Conservation (phyloP, 208 protist genomes). For the Wallacemonas rigidus region DNA sequence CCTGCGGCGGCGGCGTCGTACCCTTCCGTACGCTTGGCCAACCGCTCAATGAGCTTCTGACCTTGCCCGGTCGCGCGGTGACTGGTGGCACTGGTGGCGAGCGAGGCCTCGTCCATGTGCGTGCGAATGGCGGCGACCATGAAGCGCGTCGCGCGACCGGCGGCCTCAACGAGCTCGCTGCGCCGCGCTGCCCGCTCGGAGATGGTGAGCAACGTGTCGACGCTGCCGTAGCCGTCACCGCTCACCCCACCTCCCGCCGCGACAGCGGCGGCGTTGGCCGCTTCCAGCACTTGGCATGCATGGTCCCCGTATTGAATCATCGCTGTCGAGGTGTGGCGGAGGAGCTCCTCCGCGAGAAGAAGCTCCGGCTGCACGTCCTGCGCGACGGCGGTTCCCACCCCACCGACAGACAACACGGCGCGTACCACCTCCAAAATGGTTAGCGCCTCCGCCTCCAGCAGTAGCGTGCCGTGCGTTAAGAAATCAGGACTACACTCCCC, state of each 20-base stretch:
- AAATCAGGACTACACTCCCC: slow-evolving; percentile 77
- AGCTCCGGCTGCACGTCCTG: slow-evolving; percentile 50
- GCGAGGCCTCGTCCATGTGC: slow-evolving; percentile 54
- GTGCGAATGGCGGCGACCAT: slow-evolving; percentile 82
- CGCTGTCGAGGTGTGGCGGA: slow-evolving; percentile 23
- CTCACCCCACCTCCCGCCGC: not conserved
- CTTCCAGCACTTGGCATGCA: slow-evolving; percentile 35
- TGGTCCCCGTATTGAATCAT: slow-evolving; percentile 18
- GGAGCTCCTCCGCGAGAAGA: slow-evolving; percentile 15
- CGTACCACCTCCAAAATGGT: slow-evolving; percentile 62
- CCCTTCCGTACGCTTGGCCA: slow-evolving; percentile 64
- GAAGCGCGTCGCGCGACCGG: slow-evolving; percentile 54
- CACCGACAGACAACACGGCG: slow-evolving; percentile 36
- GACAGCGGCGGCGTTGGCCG: slow-evolving; percentile 18
- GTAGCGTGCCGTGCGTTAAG: slow-evolving; percentile 57
- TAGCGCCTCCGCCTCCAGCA: slow-evolving; percentile 78
- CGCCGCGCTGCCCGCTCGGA: slow-evolving; percentile 48
- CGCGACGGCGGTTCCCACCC: slow-evolving; percentile 8
- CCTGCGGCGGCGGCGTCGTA: slow-evolving; percentile 41
- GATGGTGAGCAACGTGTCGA: slow-evolving; percentile 10
- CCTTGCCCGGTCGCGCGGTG: slow-evolving; percentile 42
- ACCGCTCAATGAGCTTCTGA: slow-evolving; percentile 37
- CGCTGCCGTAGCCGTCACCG: slow-evolving; percentile 4
- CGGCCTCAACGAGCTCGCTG: slow-evolving; percentile 57
- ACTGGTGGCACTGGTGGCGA: slow-evolving; percentile 38